Conservation (phyloP, 1,284 basidiomycete species). For the Psilocybe mexicana region DNA sequence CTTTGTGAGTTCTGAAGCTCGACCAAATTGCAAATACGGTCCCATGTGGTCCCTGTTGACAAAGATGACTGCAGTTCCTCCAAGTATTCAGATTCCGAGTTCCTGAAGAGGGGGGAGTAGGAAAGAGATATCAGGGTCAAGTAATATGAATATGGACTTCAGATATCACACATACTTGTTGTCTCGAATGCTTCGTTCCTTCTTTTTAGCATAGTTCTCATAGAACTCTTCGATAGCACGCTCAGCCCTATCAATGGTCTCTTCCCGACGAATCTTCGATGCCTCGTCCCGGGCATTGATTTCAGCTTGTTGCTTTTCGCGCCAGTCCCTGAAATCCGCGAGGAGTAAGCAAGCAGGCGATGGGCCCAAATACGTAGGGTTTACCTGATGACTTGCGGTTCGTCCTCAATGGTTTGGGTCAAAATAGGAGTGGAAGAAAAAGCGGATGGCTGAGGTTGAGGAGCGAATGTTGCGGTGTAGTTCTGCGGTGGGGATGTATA, state of each 20-base stretch:
- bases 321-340: slow-evolving; percentile 70
- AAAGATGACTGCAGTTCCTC: slow-evolving; percentile 75
- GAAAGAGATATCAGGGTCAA: neutral
- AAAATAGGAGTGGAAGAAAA: slow-evolving; percentile 74
- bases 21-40: slow-evolving; percentile 85
- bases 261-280: slow-evolving; percentile 79
- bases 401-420: slow-evolving; percentile 75
- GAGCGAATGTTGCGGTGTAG: slow-evolving; percentile 63
- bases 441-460: slow-evolving; percentile 69
- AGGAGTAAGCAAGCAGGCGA: neutral
- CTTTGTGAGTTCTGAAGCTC: slow-evolving; percentile 95
- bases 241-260: slow-evolving; percentile 89
- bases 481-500: slow-evolving; percentile 36
- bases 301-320: slow-evolving; percentile 83
- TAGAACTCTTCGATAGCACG: slow-evolving; percentile 96
- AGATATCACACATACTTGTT: slow-evolving; percentile 77
- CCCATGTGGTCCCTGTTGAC: slow-evolving; percentile 93
- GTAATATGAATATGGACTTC: neutral
- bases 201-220: slow-evolving; percentile 89
- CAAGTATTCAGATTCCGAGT: slow-evolving; percentile 85
- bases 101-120: slow-evolving; percentile 49
- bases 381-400: slow-evolving; percentile 86
- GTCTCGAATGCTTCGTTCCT: slow-evolving; percentile 90
- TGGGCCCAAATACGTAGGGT: neutral
- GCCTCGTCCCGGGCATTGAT: slow-evolving; percentile 81